Percentiles rank a stretch among this genome's conserved stretches.
Evolutionary conservation across 2,329 filamentous ascomycete species (phyloP).

Genomic region (Coniochaeta pulveracea): DNA sequence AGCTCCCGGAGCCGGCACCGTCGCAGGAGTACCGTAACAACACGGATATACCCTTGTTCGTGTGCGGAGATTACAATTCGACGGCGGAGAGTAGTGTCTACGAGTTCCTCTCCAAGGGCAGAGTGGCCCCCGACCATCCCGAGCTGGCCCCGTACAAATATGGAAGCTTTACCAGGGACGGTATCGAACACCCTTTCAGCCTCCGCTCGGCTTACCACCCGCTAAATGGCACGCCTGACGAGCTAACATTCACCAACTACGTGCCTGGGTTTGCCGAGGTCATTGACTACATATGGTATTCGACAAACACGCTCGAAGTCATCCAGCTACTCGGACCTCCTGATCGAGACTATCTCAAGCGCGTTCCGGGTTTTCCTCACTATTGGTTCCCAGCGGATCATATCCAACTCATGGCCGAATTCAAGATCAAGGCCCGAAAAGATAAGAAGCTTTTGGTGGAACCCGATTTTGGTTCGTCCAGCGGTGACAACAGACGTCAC

Average conservation of each 20-base stretch:
- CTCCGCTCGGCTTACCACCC: constrained; percentile 81
- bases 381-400: constrained; percentile 93
- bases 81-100: constrained; percentile 79
- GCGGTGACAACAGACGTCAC: constrained; percentile 14
- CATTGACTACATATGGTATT: constrained; percentile 97
- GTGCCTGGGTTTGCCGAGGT: constrained; percentile 86
- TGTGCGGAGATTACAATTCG: constrained; percentile 97
- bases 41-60: constrained; percentile 77
- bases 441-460: constrained; percentile 60
- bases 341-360: constrained; percentile 72
- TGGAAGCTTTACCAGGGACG: constrained; percentile 83
- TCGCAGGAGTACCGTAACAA: constrained; percentile 80
- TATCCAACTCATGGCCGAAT: constrained; percentile 79
- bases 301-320: constrained; percentile 77
- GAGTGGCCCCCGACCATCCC: constrained; percentile 63
- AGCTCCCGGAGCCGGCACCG: constrained; percentile 56
- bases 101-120: constrained; percentile 74
- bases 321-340: constrained; percentile 77
- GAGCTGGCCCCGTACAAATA: constrained; percentile 78
- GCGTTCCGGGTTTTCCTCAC: constrained; percentile 84
- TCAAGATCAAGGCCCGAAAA: constrained; percentile 79
- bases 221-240: constrained; percentile 70
- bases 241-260: constrained; percentile 92
- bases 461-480: constrained; percentile 43
- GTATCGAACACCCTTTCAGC: constrained; percentile 90